These are phyloP conservation scores for Calocera cornea DNA, from an alignment of 768 basidiomycete genomes.

Conservation along the genomic window DNA sequence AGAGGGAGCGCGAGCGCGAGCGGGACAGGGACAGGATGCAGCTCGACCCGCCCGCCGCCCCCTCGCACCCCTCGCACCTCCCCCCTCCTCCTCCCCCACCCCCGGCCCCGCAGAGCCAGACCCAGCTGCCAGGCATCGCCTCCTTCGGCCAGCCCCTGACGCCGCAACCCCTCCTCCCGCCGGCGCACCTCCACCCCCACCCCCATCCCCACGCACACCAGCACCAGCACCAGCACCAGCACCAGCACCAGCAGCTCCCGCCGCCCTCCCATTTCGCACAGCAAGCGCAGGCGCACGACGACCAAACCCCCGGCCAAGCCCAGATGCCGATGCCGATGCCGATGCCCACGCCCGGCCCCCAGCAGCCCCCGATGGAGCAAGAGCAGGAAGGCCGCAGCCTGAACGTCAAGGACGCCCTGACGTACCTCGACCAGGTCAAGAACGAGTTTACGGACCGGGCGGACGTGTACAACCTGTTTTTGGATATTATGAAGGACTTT, in stretches of 20 bases:
- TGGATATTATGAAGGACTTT: slow-evolving; percentile 99
- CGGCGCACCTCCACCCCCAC: too few species aligned
- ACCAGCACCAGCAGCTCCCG: background rate
- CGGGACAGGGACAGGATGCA: background rate
- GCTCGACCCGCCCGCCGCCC: too few species aligned
- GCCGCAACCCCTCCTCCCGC: background rate
- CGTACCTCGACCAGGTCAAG: slow-evolving; percentile 90
- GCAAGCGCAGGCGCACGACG: background rate
- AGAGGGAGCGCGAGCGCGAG: too few species aligned
- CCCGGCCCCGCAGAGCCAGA: too few species aligned
- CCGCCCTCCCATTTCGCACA: background rate
- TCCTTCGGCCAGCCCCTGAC: background rate
- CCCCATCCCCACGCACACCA: background rate
- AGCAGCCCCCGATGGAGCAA: background rate
- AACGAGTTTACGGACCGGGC: slow-evolving; percentile 78
- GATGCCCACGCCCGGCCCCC: background rate
- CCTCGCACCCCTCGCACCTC: too few species aligned
- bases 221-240: background rate
- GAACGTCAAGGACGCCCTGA: slow-evolving; percentile 86
- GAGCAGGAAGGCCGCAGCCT: slow-evolving; percentile 39
- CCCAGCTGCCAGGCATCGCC: background rate
- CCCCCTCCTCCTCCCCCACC: too few species aligned
- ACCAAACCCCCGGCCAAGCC: too few species aligned
- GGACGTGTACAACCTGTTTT: slow-evolving; percentile 85
- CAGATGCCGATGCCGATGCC: too few species aligned